phyloP scores from a whole-genome alignment of 2,329 filamentous ascomycete species.

The Fonsecaea multimorphosa region DNA sequence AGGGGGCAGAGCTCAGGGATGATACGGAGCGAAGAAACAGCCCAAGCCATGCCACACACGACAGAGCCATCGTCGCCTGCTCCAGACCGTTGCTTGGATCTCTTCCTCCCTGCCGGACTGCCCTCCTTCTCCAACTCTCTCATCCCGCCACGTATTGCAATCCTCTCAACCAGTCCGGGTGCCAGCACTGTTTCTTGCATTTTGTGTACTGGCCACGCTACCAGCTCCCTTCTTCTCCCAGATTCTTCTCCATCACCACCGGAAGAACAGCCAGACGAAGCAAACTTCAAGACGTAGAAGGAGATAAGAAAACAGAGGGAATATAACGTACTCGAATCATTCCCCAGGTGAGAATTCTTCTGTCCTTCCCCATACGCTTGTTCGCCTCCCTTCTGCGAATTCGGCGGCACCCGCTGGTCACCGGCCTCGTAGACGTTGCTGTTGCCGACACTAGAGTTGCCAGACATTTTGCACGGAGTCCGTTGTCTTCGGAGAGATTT shows the following conservation, averaged over 20 bases:
- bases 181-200: neutral
- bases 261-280: neutral
- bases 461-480: slow-evolving; percentile 50
- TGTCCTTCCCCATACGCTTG: slow-evolving; percentile 73
- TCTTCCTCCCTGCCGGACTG: neutral
- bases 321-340: slow-evolving; percentile 70
- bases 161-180: neutral
- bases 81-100: neutral
- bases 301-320: neutral
- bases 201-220: neutral
- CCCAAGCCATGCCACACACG: neutral
- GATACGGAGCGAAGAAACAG: no score
- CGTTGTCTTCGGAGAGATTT: neutral
- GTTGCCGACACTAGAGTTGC: slow-evolving; percentile 70
- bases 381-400: slow-evolving; percentile 53
- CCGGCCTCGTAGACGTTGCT: slow-evolving; percentile 72
- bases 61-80: neutral
- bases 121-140: neutral
- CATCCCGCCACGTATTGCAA: neutral
- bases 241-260: no score
- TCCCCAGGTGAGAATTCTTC: slow-evolving; percentile 68
- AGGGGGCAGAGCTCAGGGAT: no score
- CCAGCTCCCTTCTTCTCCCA: neutral
- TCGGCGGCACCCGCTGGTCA: slow-evolving; percentile 72
- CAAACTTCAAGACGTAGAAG: neutral